phyloP scores from a whole-genome alignment of 495 filamentous ascomycete species.

The Hypoxylon crocopeplum region DNA sequence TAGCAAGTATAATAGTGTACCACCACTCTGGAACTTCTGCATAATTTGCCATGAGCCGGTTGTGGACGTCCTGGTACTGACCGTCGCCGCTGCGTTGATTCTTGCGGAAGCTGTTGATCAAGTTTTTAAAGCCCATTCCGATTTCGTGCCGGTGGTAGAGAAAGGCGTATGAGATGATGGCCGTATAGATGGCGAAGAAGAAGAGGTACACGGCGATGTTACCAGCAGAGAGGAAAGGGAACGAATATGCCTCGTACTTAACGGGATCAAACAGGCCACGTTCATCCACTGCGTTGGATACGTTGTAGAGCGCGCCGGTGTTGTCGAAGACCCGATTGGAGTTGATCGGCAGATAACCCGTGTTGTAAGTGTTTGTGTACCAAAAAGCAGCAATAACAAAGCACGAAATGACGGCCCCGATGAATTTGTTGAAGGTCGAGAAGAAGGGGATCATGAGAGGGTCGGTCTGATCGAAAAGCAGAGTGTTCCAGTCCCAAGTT shows the following conservation, averaged over 20 bases:
- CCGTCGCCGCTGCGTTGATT: constrained; percentile 15
- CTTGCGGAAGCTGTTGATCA: constrained; percentile 40
- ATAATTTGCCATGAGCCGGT: constrained; percentile 50
- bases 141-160: constrained; percentile 53
- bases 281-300: constrained; percentile 43
- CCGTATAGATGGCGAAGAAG: constrained; percentile 51
- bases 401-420: constrained; percentile 40
- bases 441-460: constrained; percentile 55
- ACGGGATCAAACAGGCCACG: constrained; percentile 45
- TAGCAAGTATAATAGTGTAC: constrained; percentile 45
- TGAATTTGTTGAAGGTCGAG: constrained; percentile 50
- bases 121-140: constrained; percentile 41
- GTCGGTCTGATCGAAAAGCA: constrained; percentile 40
- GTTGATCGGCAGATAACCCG: constrained; percentile 49
- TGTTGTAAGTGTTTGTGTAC: constrained; percentile 49
- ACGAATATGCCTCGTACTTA: constrained; percentile 49
- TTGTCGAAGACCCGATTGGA: constrained; percentile 50
- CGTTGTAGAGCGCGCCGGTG: constrained; percentile 46
- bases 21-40: constrained; percentile 53
- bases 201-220: constrained; percentile 46
- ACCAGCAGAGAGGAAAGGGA: constrained; percentile 47
- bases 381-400: constrained; percentile 45
- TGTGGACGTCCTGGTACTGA: constrained; percentile 46
- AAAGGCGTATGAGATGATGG: constrained; percentile 45
- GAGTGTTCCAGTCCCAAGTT: constrained; percentile 53